These are phyloP conservation scores for Neurospora crassa DNA, from an alignment of 2,329 filamentous ascomycete species.

Conservation along the genomic window DNA sequence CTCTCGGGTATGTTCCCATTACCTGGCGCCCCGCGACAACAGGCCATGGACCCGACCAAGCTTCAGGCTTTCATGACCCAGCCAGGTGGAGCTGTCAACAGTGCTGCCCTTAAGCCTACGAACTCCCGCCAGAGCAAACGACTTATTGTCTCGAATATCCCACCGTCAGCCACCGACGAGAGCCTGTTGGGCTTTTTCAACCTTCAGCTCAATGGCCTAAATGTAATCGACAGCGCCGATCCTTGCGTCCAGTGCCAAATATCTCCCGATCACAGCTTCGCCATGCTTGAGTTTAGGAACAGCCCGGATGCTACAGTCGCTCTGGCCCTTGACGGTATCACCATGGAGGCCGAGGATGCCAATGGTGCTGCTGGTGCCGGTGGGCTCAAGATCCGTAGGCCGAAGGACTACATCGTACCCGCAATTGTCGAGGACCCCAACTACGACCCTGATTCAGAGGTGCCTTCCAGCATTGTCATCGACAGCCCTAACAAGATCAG, in stretches of 20 bases:
- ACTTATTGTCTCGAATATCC: constrained; percentile 78
- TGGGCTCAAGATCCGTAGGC: constrained; percentile 70
- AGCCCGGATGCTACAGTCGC: constrained; percentile 84
- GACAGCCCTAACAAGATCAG: constrained; percentile 95
- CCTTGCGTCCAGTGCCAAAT: constrained; percentile 80
- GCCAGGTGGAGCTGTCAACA: constrained; percentile 60
- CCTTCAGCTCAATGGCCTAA: constrained; percentile 90
- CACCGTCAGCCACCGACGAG: constrained; percentile 64
- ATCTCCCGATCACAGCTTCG: constrained; percentile 69
- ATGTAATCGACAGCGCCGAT: constrained; percentile 74
- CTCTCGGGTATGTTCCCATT: constrained; percentile 98
- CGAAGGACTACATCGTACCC: constrained; percentile 95
- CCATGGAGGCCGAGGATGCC: constrained; percentile 67
- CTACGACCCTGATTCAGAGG: constrained; percentile 55
- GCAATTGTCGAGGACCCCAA: constrained; percentile 63
- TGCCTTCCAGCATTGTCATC: constrained; percentile 70
- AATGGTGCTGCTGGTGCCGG: constrained; percentile 44
- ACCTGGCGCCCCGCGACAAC: constrained; percentile 86
- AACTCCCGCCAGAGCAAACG: constrained; percentile 93
- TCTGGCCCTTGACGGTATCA: constrained; percentile 78
- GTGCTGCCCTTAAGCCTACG: constrained; percentile 76
- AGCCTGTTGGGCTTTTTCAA: constrained; percentile 81
- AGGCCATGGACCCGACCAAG: constrained; percentile 89
- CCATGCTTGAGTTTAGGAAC: constrained; percentile 83
- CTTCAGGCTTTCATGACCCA: constrained; percentile 95